phyloP scores from a whole-genome alignment of 306 rosid genomes.

The Glycyrrhiza uralensis region DNA sequence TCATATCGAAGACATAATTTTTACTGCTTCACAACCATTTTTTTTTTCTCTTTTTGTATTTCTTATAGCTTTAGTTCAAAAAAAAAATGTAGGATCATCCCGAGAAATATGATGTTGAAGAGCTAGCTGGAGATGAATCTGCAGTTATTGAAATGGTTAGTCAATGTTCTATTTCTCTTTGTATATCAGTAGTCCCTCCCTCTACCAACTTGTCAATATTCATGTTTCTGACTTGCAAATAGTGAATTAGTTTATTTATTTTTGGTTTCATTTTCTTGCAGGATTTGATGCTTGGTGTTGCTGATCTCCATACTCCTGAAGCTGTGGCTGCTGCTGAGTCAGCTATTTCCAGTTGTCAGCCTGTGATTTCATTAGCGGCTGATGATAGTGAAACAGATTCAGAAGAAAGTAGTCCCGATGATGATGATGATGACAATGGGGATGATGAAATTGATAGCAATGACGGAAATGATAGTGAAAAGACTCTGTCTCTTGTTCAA shows the following conservation, averaged over 20 bases:
- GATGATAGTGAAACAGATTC: constrained; percentile 49
- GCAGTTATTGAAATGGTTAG: constrained; percentile 72
- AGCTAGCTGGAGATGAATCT: constrained; percentile 68
- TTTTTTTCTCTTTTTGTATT: neutral
- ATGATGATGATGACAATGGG: too few relatives aligned
- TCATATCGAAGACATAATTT: neutral
- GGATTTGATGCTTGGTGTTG: constrained; percentile 87
- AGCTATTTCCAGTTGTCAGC: constrained; percentile 57
- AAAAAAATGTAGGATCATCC: constrained; percentile 56
- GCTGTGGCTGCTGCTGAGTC: constrained; percentile 94
- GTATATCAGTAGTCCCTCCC: neutral
- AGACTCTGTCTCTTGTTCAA: constrained; percentile 9
- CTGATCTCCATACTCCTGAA: constrained; percentile 83
- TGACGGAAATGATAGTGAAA: constrained; percentile 4
- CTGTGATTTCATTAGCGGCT: constrained; percentile 43
- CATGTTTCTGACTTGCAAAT: too few relatives aligned
- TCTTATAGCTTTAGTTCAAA: neutral
- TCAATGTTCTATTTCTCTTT: neutral
- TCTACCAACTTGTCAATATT: too few relatives aligned
- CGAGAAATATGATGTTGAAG: constrained; percentile 65
- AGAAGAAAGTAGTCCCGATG: constrained; percentile 42
- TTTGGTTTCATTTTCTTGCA: constrained; percentile 21
- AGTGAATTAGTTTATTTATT: neutral
- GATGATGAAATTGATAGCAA: constrained; percentile 11
- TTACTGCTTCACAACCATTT: neutral